These are phyloP conservation scores for Cyanidium caldarium DNA, from an alignment of 23 red algal genomes.

Conservation along the genomic window DNA sequence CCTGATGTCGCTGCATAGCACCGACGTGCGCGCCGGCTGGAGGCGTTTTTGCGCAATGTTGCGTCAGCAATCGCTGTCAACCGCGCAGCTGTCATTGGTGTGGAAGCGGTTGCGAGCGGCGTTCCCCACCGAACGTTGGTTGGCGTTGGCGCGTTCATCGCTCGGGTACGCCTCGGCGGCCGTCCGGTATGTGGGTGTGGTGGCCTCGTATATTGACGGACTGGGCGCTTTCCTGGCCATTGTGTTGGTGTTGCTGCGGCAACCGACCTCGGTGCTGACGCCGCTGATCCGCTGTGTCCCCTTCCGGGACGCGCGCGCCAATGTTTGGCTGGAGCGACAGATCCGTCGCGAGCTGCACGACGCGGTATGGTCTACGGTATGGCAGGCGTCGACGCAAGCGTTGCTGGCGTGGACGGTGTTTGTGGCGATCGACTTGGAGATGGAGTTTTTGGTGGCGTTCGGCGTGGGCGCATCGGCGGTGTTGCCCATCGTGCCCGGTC, in stretches of 20 bases:
- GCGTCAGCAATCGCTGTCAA: too few relatives aligned
- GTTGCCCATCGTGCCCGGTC: neutral
- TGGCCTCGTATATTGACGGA: neutral
- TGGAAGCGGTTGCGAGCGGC: too few relatives aligned
- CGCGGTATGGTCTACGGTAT: neutral
- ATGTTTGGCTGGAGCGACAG: neutral
- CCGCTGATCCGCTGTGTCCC: neutral
- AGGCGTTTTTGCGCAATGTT: too few relatives aligned
- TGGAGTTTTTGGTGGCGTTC: neutral
- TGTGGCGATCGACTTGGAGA: neutral
- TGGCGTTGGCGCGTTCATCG: too few relatives aligned
- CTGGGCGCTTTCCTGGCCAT: neutral
- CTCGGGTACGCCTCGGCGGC: too few relatives aligned
- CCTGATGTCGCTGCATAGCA: too few relatives aligned
- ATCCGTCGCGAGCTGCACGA: neutral
- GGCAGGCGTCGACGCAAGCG: neutral
- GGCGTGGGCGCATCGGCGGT: neutral
- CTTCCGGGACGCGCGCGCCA: neutral
- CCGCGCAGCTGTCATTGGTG: too few relatives aligned
- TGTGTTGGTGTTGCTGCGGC: neutral
- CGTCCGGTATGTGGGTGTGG: neutral
- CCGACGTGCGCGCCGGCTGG: too few relatives aligned
- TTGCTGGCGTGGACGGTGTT: neutral
- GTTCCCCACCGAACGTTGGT: too few relatives aligned
- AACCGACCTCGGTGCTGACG: neutral